These are phyloP conservation scores for Alternaria atra DNA, from an alignment of 2,329 filamentous ascomycete genomes.

Conservation along the genomic window DNA sequence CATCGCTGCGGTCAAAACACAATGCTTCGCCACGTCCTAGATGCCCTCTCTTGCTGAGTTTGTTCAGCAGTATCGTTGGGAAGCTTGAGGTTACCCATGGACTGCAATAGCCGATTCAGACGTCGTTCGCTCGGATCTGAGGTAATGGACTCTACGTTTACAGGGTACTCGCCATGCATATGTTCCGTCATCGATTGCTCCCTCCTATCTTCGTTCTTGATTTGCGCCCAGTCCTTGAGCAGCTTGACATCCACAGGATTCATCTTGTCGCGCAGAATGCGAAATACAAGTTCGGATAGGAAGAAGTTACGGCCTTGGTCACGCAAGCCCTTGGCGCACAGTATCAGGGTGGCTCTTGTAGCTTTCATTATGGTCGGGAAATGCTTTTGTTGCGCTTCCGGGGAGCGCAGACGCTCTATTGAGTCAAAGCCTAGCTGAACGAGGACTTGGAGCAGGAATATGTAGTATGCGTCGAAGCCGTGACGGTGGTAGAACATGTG, in stretches of 20 bases:
- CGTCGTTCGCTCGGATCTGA: conserved; percentile 19
- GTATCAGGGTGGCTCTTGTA: conserved; percentile 10
- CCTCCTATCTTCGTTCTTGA: conserved; percentile 2
- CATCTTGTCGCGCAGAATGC: conserved; percentile 16
- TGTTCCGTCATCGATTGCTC: conserved; percentile 3
- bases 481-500: conserved; percentile 12
- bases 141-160: conserved; percentile 8
- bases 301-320: conserved; percentile 17
- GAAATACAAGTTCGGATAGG: conserved; percentile 13
- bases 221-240: conserved; percentile 8
- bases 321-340: conserved; percentile 17
- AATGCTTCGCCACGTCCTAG: conserved; percentile 8
- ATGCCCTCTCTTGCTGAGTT: background rate
- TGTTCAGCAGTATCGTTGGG: background rate
- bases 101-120: conserved; percentile 2
- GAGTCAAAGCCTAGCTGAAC: conserved; percentile 11
- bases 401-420: background rate
- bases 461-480: conserved; percentile 10
- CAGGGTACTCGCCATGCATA: conserved; percentile 3
- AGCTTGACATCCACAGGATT: conserved; percentile 6
- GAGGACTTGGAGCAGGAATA: conserved; percentile 12
- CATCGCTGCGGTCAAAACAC: background rate
- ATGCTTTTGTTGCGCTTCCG: conserved; percentile 1
- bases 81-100: background rate
- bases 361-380: conserved; percentile 10